A percentile compares a stretch with the other conserved stretches of the same genome.
Evolutionary conservation across 768 basidiomycete species (phyloP).

Genomic region (Sarcodon sp.): DNA sequence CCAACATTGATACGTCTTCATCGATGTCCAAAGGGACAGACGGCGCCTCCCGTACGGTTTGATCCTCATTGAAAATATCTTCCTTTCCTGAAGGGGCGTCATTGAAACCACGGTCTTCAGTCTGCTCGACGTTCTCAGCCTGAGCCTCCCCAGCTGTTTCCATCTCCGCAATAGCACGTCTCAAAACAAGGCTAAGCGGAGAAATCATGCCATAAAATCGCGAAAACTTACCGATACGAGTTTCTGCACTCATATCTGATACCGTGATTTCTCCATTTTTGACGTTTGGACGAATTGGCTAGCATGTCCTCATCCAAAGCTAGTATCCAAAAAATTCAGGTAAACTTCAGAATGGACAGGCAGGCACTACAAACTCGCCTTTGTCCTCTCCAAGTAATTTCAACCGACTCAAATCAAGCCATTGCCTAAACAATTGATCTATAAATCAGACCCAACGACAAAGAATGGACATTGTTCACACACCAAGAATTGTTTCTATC

Average conservation of each 20-base stretch:
- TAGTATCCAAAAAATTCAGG: not conserved
- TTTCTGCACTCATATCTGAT: constrained; percentile 43
- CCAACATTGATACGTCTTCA: no score
- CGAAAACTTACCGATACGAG: constrained; percentile 43
- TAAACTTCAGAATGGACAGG: not conserved
- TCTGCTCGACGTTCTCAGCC: constrained; percentile 5
- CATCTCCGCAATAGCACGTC: constrained; percentile 34
- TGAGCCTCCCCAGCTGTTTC: constrained; percentile 17
- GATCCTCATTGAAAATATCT: not conserved
- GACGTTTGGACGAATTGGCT: constrained; percentile 31
- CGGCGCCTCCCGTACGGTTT: no score
- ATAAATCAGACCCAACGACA: constrained; percentile 1
- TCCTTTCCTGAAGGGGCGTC: not conserved
- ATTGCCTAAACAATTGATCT: constrained; percentile 35
- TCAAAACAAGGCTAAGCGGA: constrained; percentile 8
- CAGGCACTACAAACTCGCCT: constrained; percentile 28
- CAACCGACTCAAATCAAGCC: constrained; percentile 42
- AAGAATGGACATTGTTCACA: constrained; percentile 5
- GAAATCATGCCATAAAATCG: not conserved
- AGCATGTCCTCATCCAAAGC: constrained; percentile 57
- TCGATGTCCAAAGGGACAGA: no score
- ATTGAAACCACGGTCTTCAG: no score
- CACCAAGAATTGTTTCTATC: constrained; percentile 58
- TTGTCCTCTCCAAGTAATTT: constrained; percentile 54
- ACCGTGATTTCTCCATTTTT: constrained; percentile 45